These are phyloP conservation scores for Fusarium newnesense DNA, from an alignment of 2,329 filamentous ascomycete species.

Conservation along the genomic window DNA sequence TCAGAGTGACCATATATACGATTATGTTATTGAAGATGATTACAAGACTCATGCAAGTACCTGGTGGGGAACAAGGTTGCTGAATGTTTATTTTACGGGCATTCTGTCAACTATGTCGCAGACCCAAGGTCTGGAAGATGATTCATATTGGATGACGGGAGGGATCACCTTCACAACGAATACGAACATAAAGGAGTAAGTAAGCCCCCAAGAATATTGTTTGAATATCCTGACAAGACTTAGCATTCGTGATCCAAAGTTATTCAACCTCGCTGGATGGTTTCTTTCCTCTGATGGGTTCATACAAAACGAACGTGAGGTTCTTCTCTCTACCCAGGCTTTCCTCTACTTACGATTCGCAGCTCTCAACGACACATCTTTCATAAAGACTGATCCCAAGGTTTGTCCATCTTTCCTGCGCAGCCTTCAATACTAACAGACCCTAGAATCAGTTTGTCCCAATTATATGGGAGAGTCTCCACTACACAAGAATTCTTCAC, in stretches of 20 bases:
- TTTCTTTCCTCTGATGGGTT: conserved; percentile 11
- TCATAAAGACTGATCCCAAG: neutral
- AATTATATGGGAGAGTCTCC: conserved; percentile 5
- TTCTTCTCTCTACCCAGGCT: too few relatives aligned
- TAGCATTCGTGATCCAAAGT: neutral
- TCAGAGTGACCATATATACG: neutral
- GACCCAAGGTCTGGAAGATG: neutral
- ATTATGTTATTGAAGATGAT: conserved; percentile 20
- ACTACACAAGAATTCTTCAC: conserved; percentile 14
- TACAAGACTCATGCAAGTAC: conserved; percentile 12
- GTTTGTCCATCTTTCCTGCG: fast-evolving
- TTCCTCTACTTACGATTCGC: neutral
- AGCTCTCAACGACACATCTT: neutral
- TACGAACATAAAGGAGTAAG: neutral
- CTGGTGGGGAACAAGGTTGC: conserved; percentile 29
- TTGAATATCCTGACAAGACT: fast-evolving
- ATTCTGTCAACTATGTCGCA: conserved; percentile 11
- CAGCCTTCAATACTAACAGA: fast-evolving
- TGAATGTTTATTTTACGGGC: conserved; percentile 19
- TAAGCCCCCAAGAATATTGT: fast-evolving
- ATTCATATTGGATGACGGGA: conserved; percentile 7
- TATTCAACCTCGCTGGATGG: conserved; percentile 6
- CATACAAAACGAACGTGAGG: neutral
- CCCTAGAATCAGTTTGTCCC: neutral
- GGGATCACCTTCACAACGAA: neutral